Evolutionary conservation across 495 filamentous ascomycete genomes (phyloP).

Genomic region (Penicillium salamii): DNA sequence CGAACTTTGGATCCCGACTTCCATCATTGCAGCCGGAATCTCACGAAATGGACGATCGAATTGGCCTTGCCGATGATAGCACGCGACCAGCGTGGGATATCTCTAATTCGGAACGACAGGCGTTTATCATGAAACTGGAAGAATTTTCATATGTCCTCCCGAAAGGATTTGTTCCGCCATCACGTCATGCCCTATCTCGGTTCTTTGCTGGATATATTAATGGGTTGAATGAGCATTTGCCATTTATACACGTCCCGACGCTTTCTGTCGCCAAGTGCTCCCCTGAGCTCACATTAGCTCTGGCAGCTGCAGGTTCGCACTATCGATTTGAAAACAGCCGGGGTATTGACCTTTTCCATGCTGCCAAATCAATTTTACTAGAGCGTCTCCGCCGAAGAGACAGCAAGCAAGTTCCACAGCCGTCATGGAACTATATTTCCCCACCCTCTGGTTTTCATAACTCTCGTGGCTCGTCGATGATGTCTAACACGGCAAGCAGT

Average conservation of each 20-base stretch:
- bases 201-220: slow-evolving; percentile 51
- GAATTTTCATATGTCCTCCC: slow-evolving; percentile 68
- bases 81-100: slow-evolving; percentile 61
- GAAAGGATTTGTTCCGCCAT: slow-evolving; percentile 59
- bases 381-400: slow-evolving; percentile 47
- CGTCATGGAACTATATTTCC: slow-evolving; percentile 44
- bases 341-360: slow-evolving; percentile 69
- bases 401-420: slow-evolving; percentile 42
- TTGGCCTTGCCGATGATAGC: slow-evolving; percentile 43
- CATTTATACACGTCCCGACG: slow-evolving; percentile 50
- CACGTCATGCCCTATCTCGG: slow-evolving; percentile 44
- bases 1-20: slow-evolving; percentile 66
- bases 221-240: slow-evolving; percentile 47
- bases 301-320: slow-evolving; percentile 49
- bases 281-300: slow-evolving; percentile 44
- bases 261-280: slow-evolving; percentile 44
- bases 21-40: slow-evolving; percentile 65
- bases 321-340: slow-evolving; percentile 65
- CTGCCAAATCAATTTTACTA: slow-evolving; percentile 47
- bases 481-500: slow-evolving; percentile 38
- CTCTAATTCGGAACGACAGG: slow-evolving; percentile 58
- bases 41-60: slow-evolving; percentile 54
- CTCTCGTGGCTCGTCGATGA: slow-evolving; percentile 40
- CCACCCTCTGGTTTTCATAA: slow-evolving; percentile 36
- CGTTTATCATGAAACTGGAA: slow-evolving; percentile 60